Conservation (phyloP, 345 rosid species). For the Eucalyptus polybractea region DNA sequence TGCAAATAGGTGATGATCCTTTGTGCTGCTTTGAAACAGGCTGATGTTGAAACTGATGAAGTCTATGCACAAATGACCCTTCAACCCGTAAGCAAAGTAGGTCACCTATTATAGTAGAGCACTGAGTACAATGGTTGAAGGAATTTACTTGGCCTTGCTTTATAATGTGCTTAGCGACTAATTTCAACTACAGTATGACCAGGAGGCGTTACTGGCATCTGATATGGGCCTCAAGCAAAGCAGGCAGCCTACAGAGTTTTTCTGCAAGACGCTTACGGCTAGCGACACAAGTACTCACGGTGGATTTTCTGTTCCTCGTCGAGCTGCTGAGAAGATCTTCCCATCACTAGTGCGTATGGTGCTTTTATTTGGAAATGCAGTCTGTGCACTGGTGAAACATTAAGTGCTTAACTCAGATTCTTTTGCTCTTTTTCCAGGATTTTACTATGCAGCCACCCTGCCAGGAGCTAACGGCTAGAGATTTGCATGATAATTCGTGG, state of each 20-base stretch:
- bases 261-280: conserved; percentile 95
- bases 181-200: conserved; percentile 51
- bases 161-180: background rate
- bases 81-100: conserved; percentile 69
- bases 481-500: conserved; percentile 43
- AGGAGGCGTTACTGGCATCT: conserved; percentile 76
- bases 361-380: background rate
- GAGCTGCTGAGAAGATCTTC: conserved; percentile 96
- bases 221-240: conserved; percentile 72
- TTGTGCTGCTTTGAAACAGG: conserved; percentile 22
- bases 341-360: conserved; percentile 62
- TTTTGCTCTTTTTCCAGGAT: conserved; percentile 16
- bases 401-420: background rate
- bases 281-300: conserved; percentile 98
- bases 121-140: background rate
- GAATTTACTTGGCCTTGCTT: background rate
- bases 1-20: background rate
- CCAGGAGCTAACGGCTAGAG: conserved; percentile 44
- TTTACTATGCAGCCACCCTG: conserved; percentile 54
- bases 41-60: conserved; percentile 67
- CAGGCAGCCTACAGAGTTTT: conserved; percentile 85
- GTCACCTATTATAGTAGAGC: conserved; percentile 20
- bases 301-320: conserved; percentile 94
- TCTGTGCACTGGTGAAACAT: background rate
- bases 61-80: conserved; percentile 82